Evolutionary conservation across 2,329 filamentous ascomycete genomes (phyloP).

Genomic region (Epichloe festucae): DNA sequence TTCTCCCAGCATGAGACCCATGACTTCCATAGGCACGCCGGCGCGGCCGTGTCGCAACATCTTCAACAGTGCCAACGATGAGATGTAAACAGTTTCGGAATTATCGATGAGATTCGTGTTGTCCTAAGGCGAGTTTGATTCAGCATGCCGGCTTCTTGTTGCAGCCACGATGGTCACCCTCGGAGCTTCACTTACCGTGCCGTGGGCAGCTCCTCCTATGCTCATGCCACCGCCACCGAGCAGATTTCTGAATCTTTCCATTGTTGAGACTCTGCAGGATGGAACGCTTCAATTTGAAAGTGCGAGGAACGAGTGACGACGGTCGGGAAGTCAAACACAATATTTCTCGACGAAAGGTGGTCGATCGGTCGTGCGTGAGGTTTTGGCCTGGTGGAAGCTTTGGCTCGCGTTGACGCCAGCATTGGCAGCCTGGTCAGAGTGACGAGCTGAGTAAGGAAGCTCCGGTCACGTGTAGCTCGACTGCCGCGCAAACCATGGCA

Average conservation of each 20-base stretch:
- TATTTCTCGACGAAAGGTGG: background rate
- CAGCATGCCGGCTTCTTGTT: background rate
- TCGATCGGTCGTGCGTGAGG: background rate
- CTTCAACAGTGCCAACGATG: slow-evolving; percentile 90
- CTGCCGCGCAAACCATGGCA: background rate
- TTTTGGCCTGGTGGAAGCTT: background rate
- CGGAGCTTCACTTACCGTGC: slow-evolving; percentile 22
- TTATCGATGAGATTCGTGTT: slow-evolving; percentile 91
- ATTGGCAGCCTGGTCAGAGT: slow-evolving; percentile 6
- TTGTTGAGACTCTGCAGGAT: slow-evolving; percentile 26
- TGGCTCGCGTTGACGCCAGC: slow-evolving; percentile 7
- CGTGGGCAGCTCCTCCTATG: slow-evolving; percentile 35
- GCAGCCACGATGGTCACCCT: background rate
- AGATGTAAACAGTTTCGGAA: slow-evolving; percentile 98
- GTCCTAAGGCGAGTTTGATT: slow-evolving; percentile 44
- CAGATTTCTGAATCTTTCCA: slow-evolving; percentile 90
- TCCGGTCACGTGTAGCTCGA: slow-evolving; percentile 7
- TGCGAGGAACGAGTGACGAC: background rate
- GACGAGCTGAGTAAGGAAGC: slow-evolving; percentile 8
- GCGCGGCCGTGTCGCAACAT: slow-evolving; percentile 97
- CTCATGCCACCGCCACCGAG: slow-evolving; percentile 63
- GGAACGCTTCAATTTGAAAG: background rate
- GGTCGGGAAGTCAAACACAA: background rate
- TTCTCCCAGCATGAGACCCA: slow-evolving; percentile 97
- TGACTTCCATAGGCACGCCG: slow-evolving; percentile 99